Percentiles rank a stretch among this genome's conserved stretches.
These are phyloP conservation scores for Metschnikowia dekortorum DNA, from an alignment of 805 yeast species.

Conservation along the genomic window DNA sequence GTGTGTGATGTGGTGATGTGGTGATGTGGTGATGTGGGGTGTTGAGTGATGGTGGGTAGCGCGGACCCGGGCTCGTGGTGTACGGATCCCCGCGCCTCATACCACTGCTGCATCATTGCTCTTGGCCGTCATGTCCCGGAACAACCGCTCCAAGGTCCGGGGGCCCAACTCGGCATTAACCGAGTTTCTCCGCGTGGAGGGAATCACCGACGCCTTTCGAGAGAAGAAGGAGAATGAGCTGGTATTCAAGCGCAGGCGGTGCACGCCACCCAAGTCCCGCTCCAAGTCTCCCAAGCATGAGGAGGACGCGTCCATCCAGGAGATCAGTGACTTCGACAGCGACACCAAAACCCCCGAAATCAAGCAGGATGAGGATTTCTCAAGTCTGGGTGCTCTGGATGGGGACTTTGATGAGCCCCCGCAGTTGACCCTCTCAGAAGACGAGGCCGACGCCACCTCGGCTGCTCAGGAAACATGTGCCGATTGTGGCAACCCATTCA, in stretches of 20 bases:
- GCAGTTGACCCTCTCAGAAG: slow-evolving; percentile 7
- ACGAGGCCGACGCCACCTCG: slow-evolving; percentile 20
- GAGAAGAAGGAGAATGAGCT: slow-evolving; percentile 26
- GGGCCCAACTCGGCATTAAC: slow-evolving; percentile 88
- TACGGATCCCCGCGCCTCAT: not conserved
- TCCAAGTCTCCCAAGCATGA: slow-evolving; percentile 5
- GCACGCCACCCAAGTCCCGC: not conserved
- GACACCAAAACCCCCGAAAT: not conserved
- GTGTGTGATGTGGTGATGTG: not conserved
- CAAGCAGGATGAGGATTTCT: not conserved
- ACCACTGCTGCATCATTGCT: not conserved
- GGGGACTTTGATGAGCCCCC: not conserved
- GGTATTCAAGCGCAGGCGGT: slow-evolving; percentile 25
- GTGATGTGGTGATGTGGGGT: not conserved
- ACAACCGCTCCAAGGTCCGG: slow-evolving; percentile 23
- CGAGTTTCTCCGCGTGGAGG: slow-evolving; percentile 82
- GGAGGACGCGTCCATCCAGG: slow-evolving; percentile 4
- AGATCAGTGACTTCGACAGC: slow-evolving; percentile 8
- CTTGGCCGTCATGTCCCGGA: slow-evolving; percentile 1
- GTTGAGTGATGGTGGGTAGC: not conserved
- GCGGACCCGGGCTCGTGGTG: not conserved
- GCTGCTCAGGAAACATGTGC: slow-evolving; percentile 60
- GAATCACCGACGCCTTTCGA: slow-evolving; percentile 79
- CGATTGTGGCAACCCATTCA: slow-evolving; percentile 56
- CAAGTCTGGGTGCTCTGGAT: too few species aligned